Evolutionary conservation across 495 filamentous ascomycete species (phyloP).

Genomic region (Podospora australis): DNA sequence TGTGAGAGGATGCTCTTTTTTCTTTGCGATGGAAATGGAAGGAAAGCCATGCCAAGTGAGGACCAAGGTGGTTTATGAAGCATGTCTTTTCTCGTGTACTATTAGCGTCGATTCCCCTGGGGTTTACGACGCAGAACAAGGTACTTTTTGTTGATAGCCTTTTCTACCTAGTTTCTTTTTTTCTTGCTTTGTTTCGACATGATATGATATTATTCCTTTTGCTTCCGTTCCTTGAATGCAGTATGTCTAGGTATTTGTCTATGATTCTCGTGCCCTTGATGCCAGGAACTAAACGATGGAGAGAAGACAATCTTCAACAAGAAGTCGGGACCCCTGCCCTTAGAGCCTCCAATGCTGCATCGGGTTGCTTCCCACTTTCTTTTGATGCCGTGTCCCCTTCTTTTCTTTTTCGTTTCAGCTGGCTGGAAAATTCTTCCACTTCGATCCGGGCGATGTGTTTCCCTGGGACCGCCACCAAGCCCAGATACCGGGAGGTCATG

Average conservation of each 20-base stretch:
- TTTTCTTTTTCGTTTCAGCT: constrained; percentile 21
- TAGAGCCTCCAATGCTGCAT: background rate
- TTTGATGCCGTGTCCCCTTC: background rate
- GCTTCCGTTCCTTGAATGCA: too few species aligned
- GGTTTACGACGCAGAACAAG: background rate
- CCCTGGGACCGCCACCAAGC: constrained; percentile 85
- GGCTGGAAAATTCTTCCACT: constrained; percentile 62
- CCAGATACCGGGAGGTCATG: constrained; percentile 80
- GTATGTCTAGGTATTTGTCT: background rate
- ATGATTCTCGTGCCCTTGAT: too few species aligned
- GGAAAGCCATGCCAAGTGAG: too few species aligned
- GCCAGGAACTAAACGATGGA: too few species aligned
- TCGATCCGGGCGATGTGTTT: constrained; percentile 82
- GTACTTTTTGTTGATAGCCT: too few species aligned
- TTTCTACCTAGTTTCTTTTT: background rate
- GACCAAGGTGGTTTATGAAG: too few species aligned
- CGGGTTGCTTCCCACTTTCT: background rate
- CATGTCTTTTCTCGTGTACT: background rate
- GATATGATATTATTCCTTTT: background rate
- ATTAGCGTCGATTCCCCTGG: background rate
- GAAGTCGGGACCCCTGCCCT: too few species aligned
- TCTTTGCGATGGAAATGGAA: too few species aligned
- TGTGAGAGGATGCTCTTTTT: background rate
- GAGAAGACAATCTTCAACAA: too few species aligned
- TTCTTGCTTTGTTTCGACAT: background rate